phyloP scores from a whole-genome alignment of 768 basidiomycete genomes.

The Trametopsis cervina region DNA sequence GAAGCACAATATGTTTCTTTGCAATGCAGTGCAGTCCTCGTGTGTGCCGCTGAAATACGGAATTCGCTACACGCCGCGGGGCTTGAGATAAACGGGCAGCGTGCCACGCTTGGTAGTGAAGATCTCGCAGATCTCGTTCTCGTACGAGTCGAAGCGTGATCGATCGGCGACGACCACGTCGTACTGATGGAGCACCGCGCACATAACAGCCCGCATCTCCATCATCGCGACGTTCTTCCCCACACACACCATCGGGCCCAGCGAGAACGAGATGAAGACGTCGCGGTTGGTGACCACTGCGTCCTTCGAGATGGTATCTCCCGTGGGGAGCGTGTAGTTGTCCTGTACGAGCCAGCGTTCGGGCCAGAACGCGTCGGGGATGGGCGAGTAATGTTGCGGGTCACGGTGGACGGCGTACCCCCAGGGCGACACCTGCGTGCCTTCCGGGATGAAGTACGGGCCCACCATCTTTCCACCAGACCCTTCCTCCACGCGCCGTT shows the following conservation, averaged over 20 bases:
- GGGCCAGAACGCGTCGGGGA: slow-evolving; percentile 17
- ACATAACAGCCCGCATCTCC: slow-evolving; percentile 10
- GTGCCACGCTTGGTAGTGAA: slow-evolving; percentile 6
- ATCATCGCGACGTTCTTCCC: slow-evolving; percentile 11
- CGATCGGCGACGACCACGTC: slow-evolving; percentile 7
- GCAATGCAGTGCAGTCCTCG: too few relatives aligned
- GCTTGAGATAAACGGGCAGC: slow-evolving; percentile 7
- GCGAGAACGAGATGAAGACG: slow-evolving; percentile 10
- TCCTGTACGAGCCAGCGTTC: slow-evolving; percentile 19
- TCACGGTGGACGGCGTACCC: slow-evolving; percentile 16
- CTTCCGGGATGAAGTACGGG: slow-evolving; percentile 15
- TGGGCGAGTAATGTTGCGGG: slow-evolving; percentile 17
- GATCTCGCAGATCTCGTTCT: slow-evolving; percentile 5
- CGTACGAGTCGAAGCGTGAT: slow-evolving; percentile 2
- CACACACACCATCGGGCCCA: slow-evolving; percentile 10
- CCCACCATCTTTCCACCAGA: slow-evolving; percentile 7
- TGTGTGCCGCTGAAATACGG: too few relatives aligned
- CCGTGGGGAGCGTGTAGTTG: slow-evolving; percentile 1
- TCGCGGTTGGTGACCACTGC: slow-evolving; percentile 3
- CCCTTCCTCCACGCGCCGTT: slow-evolving; percentile 11
- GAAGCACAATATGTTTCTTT: too few relatives aligned
- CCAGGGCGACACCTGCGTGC: slow-evolving; percentile 13
- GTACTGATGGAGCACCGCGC: slow-evolving; percentile 7
- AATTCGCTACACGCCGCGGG: neutral
- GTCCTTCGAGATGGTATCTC: slow-evolving; percentile 3